These are phyloP conservation scores for Tetramitus jugosus DNA, from an alignment of 208 protist genomes.

Conservation along the genomic window DNA sequence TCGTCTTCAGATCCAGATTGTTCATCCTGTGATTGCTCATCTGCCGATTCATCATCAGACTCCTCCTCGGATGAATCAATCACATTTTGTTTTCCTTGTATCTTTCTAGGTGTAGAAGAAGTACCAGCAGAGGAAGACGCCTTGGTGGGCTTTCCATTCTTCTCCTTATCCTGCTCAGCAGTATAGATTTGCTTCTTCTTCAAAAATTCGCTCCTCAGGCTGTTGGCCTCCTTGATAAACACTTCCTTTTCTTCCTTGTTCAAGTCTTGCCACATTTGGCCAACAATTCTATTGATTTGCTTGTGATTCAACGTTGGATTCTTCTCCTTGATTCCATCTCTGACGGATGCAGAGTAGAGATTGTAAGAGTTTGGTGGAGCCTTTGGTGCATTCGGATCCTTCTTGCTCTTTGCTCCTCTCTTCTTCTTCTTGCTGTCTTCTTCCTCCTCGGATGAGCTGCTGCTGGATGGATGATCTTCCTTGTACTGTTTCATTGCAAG, in stretches of 20 bases:
- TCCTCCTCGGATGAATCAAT: too few relatives aligned
- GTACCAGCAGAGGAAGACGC: too few relatives aligned
- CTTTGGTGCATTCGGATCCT: not conserved
- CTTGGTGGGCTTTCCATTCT: too few relatives aligned
- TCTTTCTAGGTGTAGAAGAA: too few relatives aligned
- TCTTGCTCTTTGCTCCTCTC: too few relatives aligned
- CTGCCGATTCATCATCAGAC: too few relatives aligned
- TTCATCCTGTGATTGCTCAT: too few relatives aligned
- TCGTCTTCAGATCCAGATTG: too few relatives aligned
- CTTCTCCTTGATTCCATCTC: not conserved
- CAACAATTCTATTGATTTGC: constrained; percentile 1
- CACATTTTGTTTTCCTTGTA: too few relatives aligned
- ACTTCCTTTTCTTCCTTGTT: not conserved
- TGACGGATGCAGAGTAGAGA: not conserved
- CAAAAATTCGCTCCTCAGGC: not conserved
- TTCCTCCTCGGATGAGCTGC: not conserved
- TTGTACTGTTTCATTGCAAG: too few relatives aligned
- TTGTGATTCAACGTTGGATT: not conserved
- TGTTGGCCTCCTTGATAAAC: not conserved
- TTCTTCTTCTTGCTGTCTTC: not conserved
- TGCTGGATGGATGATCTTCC: too few relatives aligned
- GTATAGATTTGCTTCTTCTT: not conserved
- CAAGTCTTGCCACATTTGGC: not conserved
- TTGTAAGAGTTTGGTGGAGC: not conserved
- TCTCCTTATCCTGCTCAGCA: too few relatives aligned